These are phyloP conservation scores for Rhodotorula babjevae DNA, from an alignment of 768 basidiomycete genomes.

Conservation along the genomic window DNA sequence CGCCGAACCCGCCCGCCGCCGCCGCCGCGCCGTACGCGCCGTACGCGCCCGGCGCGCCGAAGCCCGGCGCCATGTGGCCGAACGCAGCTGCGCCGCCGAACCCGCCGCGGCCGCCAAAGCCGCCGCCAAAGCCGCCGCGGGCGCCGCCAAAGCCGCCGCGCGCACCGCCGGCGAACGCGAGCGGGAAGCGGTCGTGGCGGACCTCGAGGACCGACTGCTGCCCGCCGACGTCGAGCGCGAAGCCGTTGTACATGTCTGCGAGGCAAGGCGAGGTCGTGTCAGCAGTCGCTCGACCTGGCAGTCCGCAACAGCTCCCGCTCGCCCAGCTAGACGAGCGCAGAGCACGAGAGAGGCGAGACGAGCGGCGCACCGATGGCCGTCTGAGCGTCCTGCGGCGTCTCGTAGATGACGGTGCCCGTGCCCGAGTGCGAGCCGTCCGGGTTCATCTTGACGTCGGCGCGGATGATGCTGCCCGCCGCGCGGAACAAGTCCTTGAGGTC, in stretches of 20 bases:
- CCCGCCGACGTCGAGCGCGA: conserved; percentile 61
- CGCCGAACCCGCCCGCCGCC: conserved; percentile 53
- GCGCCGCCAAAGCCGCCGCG: conserved; percentile 55
- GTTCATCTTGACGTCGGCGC: conserved; percentile 89
- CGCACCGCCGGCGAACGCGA: conserved; percentile 51
- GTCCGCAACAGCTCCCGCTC: not conserved
- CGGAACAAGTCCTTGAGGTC: conserved; percentile 97
- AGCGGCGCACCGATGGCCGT: conserved; percentile 76
- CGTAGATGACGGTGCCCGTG: conserved; percentile 94
- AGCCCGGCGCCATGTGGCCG: conserved; percentile 45
- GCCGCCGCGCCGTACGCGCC: conserved; percentile 46
- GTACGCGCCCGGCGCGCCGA: conserved; percentile 45
- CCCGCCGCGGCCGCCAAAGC: conserved; percentile 59
- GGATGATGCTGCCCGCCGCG: conserved; percentile 86
- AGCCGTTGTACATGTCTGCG: conserved; percentile 90
- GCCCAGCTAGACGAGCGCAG: too few species aligned
- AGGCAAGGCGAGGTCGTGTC: not conserved
- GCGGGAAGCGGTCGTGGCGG: conserved; percentile 78
- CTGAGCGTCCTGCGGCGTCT: conserved; percentile 80
- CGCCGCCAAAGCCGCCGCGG: conserved; percentile 54
- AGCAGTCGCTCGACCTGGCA: not conserved
- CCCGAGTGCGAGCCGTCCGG: conserved; percentile 63
- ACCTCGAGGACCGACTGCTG: conserved; percentile 93
- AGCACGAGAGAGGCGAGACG: not conserved
- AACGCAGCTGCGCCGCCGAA: conserved; percentile 53